A percentile compares a stretch with the other conserved stretches of the same genome.
Conservation (phyloP, 1,139 yeast genomes). For the Magnusiomyces suaveolens region DNA sequence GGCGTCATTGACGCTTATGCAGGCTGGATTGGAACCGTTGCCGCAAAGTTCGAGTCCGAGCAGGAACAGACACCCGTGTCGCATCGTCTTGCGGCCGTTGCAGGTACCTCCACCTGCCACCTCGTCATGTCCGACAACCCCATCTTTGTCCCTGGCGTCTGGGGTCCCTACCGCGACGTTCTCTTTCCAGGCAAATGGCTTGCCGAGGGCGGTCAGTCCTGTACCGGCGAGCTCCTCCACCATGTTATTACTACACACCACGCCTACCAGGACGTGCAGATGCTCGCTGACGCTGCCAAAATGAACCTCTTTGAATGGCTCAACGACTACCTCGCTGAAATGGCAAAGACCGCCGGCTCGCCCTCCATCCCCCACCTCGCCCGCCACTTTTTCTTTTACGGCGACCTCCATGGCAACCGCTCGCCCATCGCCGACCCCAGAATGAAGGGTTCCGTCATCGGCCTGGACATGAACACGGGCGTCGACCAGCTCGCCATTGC, state of each 20-base stretch:
- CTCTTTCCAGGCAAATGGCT: constrained; percentile 84
- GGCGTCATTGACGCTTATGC: constrained; percentile 98
- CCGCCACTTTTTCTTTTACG: constrained; percentile 80
- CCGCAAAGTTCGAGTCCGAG: constrained; percentile 50
- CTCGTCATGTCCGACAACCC: constrained; percentile 79
- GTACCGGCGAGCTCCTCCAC: constrained; percentile 89
- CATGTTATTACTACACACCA: constrained; percentile 89
- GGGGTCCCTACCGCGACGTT: constrained; percentile 97
- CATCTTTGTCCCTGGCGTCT: constrained; percentile 87
- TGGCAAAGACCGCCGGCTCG: constrained; percentile 47
- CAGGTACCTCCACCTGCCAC: constrained; percentile 97
- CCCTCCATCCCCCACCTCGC: constrained; percentile 75
- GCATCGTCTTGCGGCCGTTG: constrained; percentile 92
- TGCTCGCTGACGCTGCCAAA: constrained; percentile 33
- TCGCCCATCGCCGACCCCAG: constrained; percentile 91
- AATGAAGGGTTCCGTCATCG: constrained; percentile 90
- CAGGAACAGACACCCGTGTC: constrained; percentile 26
- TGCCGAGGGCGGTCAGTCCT: constrained; percentile 98
- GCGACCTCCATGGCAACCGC: constrained; percentile 93
- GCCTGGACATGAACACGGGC: constrained; percentile 84
- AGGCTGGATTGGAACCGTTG: constrained; percentile 98
- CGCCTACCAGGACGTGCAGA: constrained; percentile 49
- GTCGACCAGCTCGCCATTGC: constrained; percentile 75
- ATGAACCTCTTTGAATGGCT: constrained; percentile 64
- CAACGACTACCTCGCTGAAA: constrained; percentile 59